Base-by-base conservation (phyloP, 1,139 yeast species). In the Candida glucosophila region DNA sequence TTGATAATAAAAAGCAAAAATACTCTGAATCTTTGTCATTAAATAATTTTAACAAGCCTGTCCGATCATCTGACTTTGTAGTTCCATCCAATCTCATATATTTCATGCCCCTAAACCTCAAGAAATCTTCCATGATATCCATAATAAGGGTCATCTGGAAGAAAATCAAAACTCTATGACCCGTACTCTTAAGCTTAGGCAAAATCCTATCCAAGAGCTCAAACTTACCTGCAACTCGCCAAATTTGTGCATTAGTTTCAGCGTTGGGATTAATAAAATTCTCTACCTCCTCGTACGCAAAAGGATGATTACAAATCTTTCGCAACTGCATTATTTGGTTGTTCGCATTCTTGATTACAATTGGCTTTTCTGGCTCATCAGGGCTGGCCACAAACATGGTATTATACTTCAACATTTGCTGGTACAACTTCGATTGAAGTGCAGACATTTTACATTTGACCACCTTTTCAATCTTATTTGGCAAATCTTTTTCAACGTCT, bases 291-390 rank as follows among this genome's bases (percentile, higher is more conserved):
- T 83, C 95, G 53, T 85, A 90, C n/a, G 90, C 97, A 59, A 80
- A 90, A 1, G 98, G 98, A 61, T 90, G 98, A 50, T 90, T 90
- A 61, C 97, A 90, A 40, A 90, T 86, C 53, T 90, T 90, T 44
- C 95, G 73, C 54, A 90, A 66, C 55, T 90, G 98, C 98, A 90
- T 90, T 30, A 90, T 74, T 47, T 86, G 86, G 46, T 86, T 85
- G 49, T 86, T 85, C 42, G 85, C 76, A 31, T 94, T 88, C 59
- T 88, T 83, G 33, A 88, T 70, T 15, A 79, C 76, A 8, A 68
- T 58, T 26, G 67, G 65, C 29, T 69, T 58, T 23, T 41, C 45
- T 35, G 67, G 54, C 24, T 59, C 59, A 22, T 45, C 44, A 5
- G 59, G 58, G 35, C 71, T 77, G 31, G 78, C 77, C 23, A 77